Conservation (phyloP, 345 rosid species). For the Citrus sp. region DNA sequence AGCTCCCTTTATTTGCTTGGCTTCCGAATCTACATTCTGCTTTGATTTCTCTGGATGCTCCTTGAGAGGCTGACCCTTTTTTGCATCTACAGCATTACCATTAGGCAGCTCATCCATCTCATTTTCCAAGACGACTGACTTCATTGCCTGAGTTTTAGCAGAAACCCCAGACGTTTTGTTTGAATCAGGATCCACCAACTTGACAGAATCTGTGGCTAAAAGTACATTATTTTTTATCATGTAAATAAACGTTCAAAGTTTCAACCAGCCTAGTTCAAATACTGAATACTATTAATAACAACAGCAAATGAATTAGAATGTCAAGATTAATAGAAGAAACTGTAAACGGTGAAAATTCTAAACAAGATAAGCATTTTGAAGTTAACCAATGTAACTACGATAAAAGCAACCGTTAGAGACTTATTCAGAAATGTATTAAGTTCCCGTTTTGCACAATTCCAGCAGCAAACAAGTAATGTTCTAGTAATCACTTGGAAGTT, state of each 20-base stretch:
- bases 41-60: slow-evolving; percentile 27
- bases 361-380: no score
- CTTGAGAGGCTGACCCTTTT: slow-evolving; percentile 27
- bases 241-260: background rate
- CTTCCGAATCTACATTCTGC: slow-evolving; percentile 31
- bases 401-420: background rate
- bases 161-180: slow-evolving; percentile 8
- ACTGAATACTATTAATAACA: background rate
- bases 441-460: no score
- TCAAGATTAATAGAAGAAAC: no score
- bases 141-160: slow-evolving; percentile 7
- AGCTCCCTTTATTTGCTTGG: slow-evolving; percentile 56
- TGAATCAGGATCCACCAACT: slow-evolving; percentile 10
- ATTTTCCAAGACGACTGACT: slow-evolving; percentile 13
- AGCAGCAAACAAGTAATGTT: no score
- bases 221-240: background rate
- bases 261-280: background rate
- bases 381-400: background rate
- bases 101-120: slow-evolving; percentile 19
- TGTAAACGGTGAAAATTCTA: no score
- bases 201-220: background rate
- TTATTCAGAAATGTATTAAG: no score
- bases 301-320: no score
- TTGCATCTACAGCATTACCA: slow-evolving; percentile 7
- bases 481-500: no score